phyloP scores from a whole-genome alignment of 2,329 filamentous ascomycete genomes.

The Aspergillus sp. region DNA sequence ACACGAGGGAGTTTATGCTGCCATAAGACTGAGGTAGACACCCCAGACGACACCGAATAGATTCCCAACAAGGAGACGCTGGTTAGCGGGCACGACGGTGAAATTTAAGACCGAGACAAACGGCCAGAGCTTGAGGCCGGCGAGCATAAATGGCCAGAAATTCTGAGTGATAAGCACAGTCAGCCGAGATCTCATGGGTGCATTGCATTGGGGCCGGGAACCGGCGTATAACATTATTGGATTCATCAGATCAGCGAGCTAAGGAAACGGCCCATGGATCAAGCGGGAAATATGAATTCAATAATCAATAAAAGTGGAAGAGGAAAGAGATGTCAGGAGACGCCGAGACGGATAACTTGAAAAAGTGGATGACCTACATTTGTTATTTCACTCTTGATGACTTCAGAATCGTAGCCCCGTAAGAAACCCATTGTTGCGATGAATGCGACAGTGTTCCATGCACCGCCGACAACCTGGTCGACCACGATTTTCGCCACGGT shows the following conservation, averaged over 20 bases:
- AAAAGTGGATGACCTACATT: conserved; percentile 23
- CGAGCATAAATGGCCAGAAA: conserved; percentile 37
- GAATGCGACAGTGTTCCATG: conserved; percentile 58
- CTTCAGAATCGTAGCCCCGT: conserved; percentile 35
- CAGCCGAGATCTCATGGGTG: not conserved
- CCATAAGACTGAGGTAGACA: conserved; percentile 38
- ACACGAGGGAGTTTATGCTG: conserved; percentile 14
- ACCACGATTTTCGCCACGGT: conserved; percentile 56
- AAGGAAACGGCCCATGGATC: not conserved
- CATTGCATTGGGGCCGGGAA: not conserved
- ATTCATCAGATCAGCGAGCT: not conserved
- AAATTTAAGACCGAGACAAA: conserved; percentile 41
- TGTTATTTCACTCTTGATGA: conserved; percentile 34
- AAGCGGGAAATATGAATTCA: not conserved
- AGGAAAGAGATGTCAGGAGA: not conserved
- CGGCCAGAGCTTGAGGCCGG: conserved; percentile 42
- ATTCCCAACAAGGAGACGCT: conserved; percentile 35
- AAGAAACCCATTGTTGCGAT: conserved; percentile 55
- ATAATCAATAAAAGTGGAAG: not conserved
- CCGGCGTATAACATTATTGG: no score
- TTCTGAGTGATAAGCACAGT: conserved; percentile 26
- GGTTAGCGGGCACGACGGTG: conserved; percentile 36
- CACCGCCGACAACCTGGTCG: conserved; percentile 59
- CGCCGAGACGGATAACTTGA: not conserved
- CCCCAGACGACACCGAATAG: conserved; percentile 41